phyloP scores from a whole-genome alignment of 805 yeast species.

The Candida cerambycidarum region DNA sequence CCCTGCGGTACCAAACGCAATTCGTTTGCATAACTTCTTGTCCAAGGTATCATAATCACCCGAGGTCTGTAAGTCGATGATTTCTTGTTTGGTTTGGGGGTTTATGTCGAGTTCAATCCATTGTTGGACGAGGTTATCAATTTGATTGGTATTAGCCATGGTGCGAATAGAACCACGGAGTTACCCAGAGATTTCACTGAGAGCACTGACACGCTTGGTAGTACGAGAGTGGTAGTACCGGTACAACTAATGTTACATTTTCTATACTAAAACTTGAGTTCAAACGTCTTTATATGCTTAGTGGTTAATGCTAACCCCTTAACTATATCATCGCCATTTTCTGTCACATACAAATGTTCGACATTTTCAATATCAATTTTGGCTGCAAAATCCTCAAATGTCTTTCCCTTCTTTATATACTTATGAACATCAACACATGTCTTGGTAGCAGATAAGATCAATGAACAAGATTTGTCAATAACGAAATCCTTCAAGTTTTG shows the following conservation, averaged over 20 bases:
- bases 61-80: constrained; percentile 40
- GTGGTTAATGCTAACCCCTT: background rate
- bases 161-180: too few relatives aligned
- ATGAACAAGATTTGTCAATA: constrained; percentile 37
- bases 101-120: constrained; percentile 40
- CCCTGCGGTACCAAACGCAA: constrained; percentile 93
- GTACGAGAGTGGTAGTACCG: too few relatives aligned
- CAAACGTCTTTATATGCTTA: background rate
- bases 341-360: background rate
- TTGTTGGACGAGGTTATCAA: constrained; percentile 28
- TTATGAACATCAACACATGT: constrained; percentile 28
- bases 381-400: constrained; percentile 15
- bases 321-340: background rate
- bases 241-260: background rate
- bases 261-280: background rate
- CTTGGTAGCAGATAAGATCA: constrained; percentile 24
- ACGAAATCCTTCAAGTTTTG: constrained; percentile 22
- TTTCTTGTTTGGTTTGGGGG: constrained; percentile 55
- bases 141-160: background rate
- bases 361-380: background rate
- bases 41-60: constrained; percentile 47
- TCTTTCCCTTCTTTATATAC: constrained; percentile 41
- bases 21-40: constrained; percentile 53
- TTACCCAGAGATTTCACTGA: too few relatives aligned
- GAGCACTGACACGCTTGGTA: too few relatives aligned